Evolutionary conservation across 805 yeast species (phyloP), one percentile per base, ranked within the genome.

Genomic region (Suhomyces vadensis): DNA sequence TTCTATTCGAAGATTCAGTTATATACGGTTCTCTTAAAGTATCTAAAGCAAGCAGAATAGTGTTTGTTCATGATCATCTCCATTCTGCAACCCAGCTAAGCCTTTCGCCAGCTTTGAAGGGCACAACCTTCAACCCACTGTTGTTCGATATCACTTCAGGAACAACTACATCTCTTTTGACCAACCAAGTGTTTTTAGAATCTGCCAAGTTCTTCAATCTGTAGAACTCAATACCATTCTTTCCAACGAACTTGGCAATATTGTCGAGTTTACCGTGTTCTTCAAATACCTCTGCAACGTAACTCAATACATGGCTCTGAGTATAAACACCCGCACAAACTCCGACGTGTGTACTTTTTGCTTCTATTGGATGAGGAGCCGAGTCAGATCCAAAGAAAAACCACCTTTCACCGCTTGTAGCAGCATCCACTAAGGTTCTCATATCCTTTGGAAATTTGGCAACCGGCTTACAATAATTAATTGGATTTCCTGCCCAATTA

Each of bases 291-390:
- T 91, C 85, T 2, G 98, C 97, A 21, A 94, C 69, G 52, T 92
- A 94, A 6, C 90, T 74, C 14, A 94, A 65, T 1, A 86, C 96
- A 54, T 79, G 79, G 17, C 87, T 78, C 64, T 94, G 99, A 1
- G 98, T 87, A 67, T 79, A 94, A 6, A 94, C 97, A 58, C 99
- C 99, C n/a, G 99, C 99, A 57, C 97, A 89, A 13, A 92, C 97
- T 17, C 91, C 92, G 27, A 74, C 70, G 53, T 81, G 89, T 48
- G 77, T 83, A 20, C 87, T 74, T 65, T 95, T 95, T 47, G 82
- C 82, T 50, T 79, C 78, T 20, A 87, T 58, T 6, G 97, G 95
- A 63, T 94, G 99, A 20, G 99, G 99, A 23, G 99, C 99, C 17
- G 97, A 88, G 64, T 94, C 99, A 1, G 97, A 87, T 5, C 99